phyloP scores from a whole-genome alignment of 2,329 filamentous ascomycete species.

The Neospermospora avenae region DNA sequence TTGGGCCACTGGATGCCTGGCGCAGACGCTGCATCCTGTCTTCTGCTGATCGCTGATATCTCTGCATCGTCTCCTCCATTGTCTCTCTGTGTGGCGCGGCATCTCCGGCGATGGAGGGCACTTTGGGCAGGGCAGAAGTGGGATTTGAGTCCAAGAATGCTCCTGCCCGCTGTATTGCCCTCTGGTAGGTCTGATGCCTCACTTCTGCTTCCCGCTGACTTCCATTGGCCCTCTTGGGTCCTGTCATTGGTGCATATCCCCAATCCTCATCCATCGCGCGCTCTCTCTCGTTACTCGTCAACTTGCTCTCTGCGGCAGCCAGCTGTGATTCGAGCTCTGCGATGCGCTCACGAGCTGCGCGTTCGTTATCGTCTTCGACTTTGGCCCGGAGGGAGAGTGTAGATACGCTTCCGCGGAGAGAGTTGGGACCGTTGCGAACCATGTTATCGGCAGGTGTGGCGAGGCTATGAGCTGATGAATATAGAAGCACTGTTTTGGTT shows the following conservation, averaged over 20 bases:
- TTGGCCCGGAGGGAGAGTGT: slow-evolving; percentile 21
- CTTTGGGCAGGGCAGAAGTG: too few species aligned
- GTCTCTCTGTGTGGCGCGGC: not conserved
- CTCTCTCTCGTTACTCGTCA: not conserved
- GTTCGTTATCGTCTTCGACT: slow-evolving; percentile 10
- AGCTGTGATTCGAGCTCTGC: slow-evolving; percentile 21
- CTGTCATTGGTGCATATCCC: too few species aligned
- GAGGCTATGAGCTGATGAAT: not conserved
- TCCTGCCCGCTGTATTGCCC: too few species aligned
- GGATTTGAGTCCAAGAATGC: too few species aligned
- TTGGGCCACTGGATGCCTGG: not conserved
- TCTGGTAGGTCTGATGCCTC: too few species aligned
- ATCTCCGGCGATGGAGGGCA: not conserved
- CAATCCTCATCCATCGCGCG: too few species aligned
- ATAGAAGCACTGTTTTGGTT: not conserved
- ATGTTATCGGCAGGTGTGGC: slow-evolving; percentile 14
- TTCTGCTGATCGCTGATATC: not conserved
- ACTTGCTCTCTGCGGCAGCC: not conserved
- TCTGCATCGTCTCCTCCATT: not conserved
- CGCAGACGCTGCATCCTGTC: not conserved
- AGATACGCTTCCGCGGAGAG: slow-evolving; percentile 25
- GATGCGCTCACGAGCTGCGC: slow-evolving; percentile 17
- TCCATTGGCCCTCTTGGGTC: too few species aligned
- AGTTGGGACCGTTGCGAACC: slow-evolving; percentile 27
- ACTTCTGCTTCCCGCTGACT: too few species aligned